These are phyloP conservation scores for Canariomyces notabilis DNA, from an alignment of 2,329 filamentous ascomycete species.

Conservation along the genomic window DNA sequence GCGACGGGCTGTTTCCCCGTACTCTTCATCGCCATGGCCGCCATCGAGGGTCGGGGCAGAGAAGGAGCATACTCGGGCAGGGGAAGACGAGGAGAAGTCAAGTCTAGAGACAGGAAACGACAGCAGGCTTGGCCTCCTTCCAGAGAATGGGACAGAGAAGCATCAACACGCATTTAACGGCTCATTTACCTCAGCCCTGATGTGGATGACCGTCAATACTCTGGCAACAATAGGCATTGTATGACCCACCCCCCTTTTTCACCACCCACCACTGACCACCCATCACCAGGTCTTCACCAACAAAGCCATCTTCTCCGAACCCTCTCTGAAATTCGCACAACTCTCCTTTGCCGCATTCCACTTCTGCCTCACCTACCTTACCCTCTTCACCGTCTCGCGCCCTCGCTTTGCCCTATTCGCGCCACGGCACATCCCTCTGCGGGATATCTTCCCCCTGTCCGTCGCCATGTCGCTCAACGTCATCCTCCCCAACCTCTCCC, in stretches of 20 bases:
- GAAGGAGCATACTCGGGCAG: too few relatives aligned
- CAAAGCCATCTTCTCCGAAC: constrained; percentile 63
- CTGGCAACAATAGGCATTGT: constrained; percentile 60
- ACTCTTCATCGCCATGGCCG: too few relatives aligned
- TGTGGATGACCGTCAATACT: constrained; percentile 59
- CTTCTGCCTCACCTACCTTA: constrained; percentile 61
- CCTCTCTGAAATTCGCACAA: constrained; percentile 56
- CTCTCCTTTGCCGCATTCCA: constrained; percentile 64
- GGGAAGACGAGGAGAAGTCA: constrained; percentile 31
- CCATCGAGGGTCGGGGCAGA: too few relatives aligned
- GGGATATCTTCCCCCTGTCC: constrained; percentile 58
- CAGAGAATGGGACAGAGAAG: constrained; percentile 30
- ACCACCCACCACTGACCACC: not conserved
- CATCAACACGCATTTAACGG: constrained; percentile 28
- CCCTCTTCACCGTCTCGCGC: constrained; percentile 57
- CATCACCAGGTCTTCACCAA: constrained; percentile 60
- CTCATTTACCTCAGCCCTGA: constrained; percentile 36
- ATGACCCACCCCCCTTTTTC: constrained; percentile 12
- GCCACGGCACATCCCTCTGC: constrained; percentile 49
- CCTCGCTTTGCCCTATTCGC: constrained; percentile 55
- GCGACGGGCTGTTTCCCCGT: too few relatives aligned
- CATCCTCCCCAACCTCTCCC: constrained; percentile 62
- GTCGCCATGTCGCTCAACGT: constrained; percentile 65
- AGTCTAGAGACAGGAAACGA: constrained; percentile 34
- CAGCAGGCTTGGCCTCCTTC: constrained; percentile 38